A percentile compares a stretch with the other conserved stretches of the same genome.
Evolutionary conservation across 2,329 filamentous ascomycete genomes (phyloP).

Genomic region (Aspergillus cejpii): DNA sequence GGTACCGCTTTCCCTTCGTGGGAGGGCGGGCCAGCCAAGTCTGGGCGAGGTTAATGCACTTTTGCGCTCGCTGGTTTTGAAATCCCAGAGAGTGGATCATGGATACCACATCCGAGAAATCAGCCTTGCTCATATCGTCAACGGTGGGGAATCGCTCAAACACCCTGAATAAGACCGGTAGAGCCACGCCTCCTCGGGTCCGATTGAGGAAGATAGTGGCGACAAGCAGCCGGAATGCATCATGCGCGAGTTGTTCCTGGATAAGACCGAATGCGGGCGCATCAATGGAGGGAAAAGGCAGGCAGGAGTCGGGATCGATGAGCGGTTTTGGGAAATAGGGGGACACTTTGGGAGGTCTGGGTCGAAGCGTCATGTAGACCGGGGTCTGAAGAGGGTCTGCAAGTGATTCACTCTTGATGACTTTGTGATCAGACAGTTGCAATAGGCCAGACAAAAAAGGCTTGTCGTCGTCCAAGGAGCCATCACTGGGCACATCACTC

Average conservation of each 20-base stretch:
- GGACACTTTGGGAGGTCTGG: slow-evolving; percentile 31
- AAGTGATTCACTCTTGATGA: slow-evolving; percentile 3
- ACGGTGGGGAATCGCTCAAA: slow-evolving; percentile 64
- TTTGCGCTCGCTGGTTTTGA: slow-evolving; percentile 58
- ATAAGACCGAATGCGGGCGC: slow-evolving; percentile 66
- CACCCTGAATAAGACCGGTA: slow-evolving; percentile 66
- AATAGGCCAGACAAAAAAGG: too few relatives aligned
- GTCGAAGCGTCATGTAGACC: slow-evolving; percentile 10
- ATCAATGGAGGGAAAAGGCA: slow-evolving; percentile 60
- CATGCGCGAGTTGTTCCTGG: slow-evolving; percentile 67
- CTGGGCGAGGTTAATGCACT: slow-evolving; percentile 64
- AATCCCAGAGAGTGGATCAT: slow-evolving; percentile 68
- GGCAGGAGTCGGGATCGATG: slow-evolving; percentile 38
- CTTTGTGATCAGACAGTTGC: too few relatives aligned
- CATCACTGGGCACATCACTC: slow-evolving; percentile 31
- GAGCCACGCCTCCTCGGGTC: slow-evolving; percentile 65
- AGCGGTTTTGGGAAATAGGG: slow-evolving; percentile 39
- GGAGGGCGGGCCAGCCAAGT: slow-evolving; percentile 63
- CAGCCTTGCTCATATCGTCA: slow-evolving; percentile 53
- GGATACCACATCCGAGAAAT: slow-evolving; percentile 50
- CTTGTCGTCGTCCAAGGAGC: slow-evolving; percentile 5
- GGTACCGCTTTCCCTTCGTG: slow-evolving; percentile 49
- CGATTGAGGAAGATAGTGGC: slow-evolving; percentile 80
- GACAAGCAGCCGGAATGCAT: slow-evolving; percentile 74
- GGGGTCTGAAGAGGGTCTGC: slow-evolving; percentile 4